These are phyloP conservation scores for Epipyxis sp. DNA, from an alignment of 108 stramenopile genomes.

Conservation along the genomic window DNA sequence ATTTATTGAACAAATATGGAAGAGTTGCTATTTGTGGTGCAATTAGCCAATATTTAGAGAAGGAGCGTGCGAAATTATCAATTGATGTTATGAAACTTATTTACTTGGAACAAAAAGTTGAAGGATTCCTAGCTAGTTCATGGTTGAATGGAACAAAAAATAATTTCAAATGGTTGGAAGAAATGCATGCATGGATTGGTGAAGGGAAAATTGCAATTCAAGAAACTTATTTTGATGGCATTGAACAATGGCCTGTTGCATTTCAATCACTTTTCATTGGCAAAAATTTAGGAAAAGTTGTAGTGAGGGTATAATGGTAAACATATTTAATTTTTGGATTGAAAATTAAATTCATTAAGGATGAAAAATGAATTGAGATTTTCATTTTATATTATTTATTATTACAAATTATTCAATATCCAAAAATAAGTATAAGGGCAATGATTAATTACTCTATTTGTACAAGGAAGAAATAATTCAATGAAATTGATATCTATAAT, in stretches of 20 bases:
- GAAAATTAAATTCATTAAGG: too few species aligned
- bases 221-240: constrained; percentile 31
- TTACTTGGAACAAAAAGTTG: constrained; percentile 21
- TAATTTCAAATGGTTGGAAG: neutral
- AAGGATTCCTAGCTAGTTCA: constrained; percentile 13
- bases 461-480: too few species aligned
- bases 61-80: constrained; percentile 6
- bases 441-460: too few species aligned
- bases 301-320: constrained; percentile 12
- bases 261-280: constrained; percentile 34
- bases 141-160: constrained; percentile 17
- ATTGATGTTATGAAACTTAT: neutral
- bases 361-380: too few species aligned
- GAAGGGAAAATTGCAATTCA: constrained; percentile 29
- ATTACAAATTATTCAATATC: too few species aligned
- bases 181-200: constrained; percentile 16
- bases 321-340: too few species aligned
- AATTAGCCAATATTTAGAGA: constrained; percentile 8
- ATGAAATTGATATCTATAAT: too few species aligned
- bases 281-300: constrained; percentile 30
- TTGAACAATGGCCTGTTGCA: constrained; percentile 32
- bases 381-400: neutral
- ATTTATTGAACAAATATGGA: neutral
- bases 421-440: too few species aligned
- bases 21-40: constrained; percentile 35